Conservation (phyloP, 2,329 filamentous ascomycete species). For the Fusarium nisikadoi region DNA sequence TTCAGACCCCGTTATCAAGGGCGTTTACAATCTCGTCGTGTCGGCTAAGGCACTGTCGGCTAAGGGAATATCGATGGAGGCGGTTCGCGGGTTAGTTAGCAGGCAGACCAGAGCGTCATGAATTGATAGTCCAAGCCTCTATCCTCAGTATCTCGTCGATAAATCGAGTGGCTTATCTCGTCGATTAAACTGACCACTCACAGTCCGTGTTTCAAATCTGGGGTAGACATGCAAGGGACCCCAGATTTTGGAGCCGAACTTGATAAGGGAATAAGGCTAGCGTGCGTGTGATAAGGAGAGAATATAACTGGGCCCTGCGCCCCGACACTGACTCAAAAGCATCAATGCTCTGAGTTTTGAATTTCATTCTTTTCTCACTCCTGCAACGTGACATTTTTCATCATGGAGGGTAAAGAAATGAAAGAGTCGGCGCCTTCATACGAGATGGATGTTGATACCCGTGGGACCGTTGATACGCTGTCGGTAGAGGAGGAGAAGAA, state of each 20-base stretch:
- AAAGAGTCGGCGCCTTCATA: neutral
- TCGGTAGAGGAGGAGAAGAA: slow-evolving; percentile 11
- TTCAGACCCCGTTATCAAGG: slow-evolving; percentile 36
- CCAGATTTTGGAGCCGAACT: slow-evolving; percentile 1
- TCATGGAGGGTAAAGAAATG: neutral
- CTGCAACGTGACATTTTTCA: neutral
- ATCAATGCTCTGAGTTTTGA: neutral
- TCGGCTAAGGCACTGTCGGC: slow-evolving; percentile 19
- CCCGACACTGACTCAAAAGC: neutral
- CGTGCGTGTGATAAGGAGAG: neutral
- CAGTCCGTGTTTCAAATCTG: fast-evolving
- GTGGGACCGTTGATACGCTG: slow-evolving; percentile 1
- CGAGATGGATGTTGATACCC: neutral
- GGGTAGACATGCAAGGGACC: slow-evolving; percentile 6
- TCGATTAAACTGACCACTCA: slow-evolving; percentile 16
- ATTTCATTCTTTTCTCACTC: neutral
- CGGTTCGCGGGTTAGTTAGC: slow-evolving; percentile 1
- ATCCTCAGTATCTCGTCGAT: neutral
- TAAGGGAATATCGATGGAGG: slow-evolving; percentile 1
- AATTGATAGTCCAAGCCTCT: neutral
- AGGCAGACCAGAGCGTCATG: neutral
- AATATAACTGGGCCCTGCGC: slow-evolving; percentile 14
- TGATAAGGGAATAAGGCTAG: slow-evolving; percentile 1
- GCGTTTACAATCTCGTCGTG: neutral
- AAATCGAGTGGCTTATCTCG: neutral